Conservation (phyloP, 2,329 filamentous ascomycete genomes). For the Cryphonectria carpinicola region DNA sequence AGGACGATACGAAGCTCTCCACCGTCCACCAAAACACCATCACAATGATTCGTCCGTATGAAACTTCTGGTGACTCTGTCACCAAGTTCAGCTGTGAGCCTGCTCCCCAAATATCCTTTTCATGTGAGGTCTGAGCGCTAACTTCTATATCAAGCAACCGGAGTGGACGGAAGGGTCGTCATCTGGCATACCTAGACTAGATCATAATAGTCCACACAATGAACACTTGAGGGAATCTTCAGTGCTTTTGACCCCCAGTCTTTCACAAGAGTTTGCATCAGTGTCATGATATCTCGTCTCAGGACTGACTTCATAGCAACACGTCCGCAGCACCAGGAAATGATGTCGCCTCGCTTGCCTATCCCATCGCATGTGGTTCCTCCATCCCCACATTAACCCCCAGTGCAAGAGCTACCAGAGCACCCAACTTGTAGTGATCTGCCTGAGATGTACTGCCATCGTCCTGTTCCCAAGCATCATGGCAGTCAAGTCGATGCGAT, state of each 20-base stretch:
- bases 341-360: constrained; percentile 22
- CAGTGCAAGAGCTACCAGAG: neutral
- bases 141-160: constrained; percentile 62
- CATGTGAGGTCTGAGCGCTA: constrained; percentile 32
- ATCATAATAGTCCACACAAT: constrained; percentile 30
- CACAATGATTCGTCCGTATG: constrained; percentile 78
- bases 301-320: constrained; percentile 21
- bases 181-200: constrained; percentile 69
- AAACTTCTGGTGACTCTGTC: constrained; percentile 66
- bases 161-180: constrained; percentile 81
- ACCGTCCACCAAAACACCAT: constrained; percentile 98
- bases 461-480: neutral
- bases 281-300: constrained; percentile 23
- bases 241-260: constrained; percentile 18
- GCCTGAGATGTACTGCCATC: neutral
- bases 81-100: constrained; percentile 85
- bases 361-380: neutral
- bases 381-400: neutral
- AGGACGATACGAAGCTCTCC: constrained; percentile 91
- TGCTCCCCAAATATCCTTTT: constrained; percentile 28
- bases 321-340: constrained; percentile 14
- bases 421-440: neutral
- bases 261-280: constrained; percentile 21
- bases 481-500: neutral
- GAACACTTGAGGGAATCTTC: constrained; percentile 17